Conservation (phyloP, 345 rosid species). For the Salix caprea region DNA sequence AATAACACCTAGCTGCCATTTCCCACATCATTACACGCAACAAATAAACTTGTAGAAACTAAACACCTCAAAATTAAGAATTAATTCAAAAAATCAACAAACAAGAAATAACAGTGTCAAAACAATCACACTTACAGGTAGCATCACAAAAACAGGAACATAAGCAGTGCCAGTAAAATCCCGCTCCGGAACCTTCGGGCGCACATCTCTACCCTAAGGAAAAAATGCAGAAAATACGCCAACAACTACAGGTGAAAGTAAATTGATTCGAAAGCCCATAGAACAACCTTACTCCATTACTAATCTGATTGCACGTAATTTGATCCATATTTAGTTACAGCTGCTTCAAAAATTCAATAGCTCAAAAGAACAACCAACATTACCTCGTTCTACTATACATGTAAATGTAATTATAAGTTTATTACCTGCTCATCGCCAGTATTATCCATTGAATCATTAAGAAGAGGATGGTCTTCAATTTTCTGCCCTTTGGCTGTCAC, state of each 20-base stretch:
- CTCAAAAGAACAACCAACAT: too few relatives aligned
- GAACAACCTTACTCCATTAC: too few relatives aligned
- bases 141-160: slow-evolving; percentile 89
- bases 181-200: slow-evolving; percentile 51
- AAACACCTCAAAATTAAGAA: background rate
- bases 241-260: background rate
- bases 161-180: slow-evolving; percentile 79
- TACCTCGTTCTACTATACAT: too few relatives aligned
- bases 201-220: slow-evolving; percentile 41
- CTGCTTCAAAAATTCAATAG: too few relatives aligned
- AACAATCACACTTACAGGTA: slow-evolving; percentile 58
- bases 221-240: background rate
- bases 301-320: too few relatives aligned
- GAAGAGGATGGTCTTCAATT: slow-evolving; percentile 37
- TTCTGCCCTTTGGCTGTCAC: slow-evolving; percentile 44
- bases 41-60: background rate
- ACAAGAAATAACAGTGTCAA: background rate
- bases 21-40: background rate
- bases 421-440: slow-evolving; percentile 58
- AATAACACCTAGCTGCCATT: slow-evolving; percentile 70
- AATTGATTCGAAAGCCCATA: too few relatives aligned
- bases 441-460: slow-evolving; percentile 39
- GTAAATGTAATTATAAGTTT: background rate
- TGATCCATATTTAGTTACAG: too few relatives aligned
- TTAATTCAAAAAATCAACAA: background rate